Conservation (phyloP, 2,329 filamentous ascomycete species). For the Exophiala bonariae region DNA sequence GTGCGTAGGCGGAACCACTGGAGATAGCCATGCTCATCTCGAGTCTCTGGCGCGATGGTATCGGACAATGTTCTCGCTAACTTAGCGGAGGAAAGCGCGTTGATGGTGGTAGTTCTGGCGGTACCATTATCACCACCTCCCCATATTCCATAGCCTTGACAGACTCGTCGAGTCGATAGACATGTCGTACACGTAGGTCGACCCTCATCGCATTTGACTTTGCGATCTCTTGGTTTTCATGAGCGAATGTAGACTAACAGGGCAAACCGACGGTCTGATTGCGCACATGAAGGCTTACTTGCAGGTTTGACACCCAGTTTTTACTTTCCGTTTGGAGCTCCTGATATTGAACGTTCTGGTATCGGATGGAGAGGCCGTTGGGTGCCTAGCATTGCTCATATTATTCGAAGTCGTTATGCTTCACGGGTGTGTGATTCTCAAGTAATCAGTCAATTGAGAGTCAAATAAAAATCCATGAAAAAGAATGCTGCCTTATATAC, state of each 20-base stretch:
- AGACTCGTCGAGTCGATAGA: constrained; percentile 36
- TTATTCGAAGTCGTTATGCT: too few relatives aligned
- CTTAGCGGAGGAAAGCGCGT: neutral
- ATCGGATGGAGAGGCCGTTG: too few relatives aligned
- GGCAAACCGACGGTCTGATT: neutral
- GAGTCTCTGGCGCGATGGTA: neutral
- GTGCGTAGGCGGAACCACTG: constrained; percentile 33
- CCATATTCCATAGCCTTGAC: constrained; percentile 47
- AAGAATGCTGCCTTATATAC: too few relatives aligned
- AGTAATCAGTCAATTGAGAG: too few relatives aligned
- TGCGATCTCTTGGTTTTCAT: constrained; percentile 16
- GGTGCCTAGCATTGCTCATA: too few relatives aligned
- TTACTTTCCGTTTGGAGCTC: constrained; percentile 6
- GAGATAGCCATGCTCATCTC: constrained; percentile 29
- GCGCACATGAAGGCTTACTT: constrained; percentile 27
- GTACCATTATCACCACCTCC: constrained; percentile 29
- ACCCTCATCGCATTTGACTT: constrained; percentile 40
- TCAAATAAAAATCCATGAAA: too few relatives aligned
- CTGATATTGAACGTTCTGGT: too few relatives aligned
- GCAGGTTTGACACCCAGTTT: constrained; percentile 34
- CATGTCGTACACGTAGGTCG: constrained; percentile 39
- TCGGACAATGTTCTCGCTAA: neutral
- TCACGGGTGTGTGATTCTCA: too few relatives aligned
- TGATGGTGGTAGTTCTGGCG: neutral
- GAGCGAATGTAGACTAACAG: neutral